Base-by-base conservation (phyloP, 2,329 filamentous ascomycete species). In the Diplocarpon mali region DNA sequence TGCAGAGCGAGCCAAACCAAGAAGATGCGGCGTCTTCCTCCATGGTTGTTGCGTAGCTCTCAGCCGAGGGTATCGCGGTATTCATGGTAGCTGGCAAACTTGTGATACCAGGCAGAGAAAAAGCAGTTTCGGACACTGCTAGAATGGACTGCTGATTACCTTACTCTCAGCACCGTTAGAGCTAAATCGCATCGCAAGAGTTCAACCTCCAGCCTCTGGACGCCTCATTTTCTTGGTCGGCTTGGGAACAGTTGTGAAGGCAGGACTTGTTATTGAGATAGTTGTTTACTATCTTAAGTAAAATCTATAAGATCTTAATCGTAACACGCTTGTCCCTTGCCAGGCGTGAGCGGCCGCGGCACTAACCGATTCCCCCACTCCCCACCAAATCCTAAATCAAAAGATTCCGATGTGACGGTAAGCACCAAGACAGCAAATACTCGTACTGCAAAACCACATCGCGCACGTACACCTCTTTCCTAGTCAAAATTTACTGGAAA, bases 1-100 rank as follows among this genome's bases (percentile, higher is more conserved):
- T 69, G 15, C 70, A 75, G 44, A 80, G 62, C 42, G 76, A 60
- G 16, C 75, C 73, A 37, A 80, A 66, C 76, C 76, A 80, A 7
- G 39, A 38, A 35, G 75, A 71, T 13, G 48, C 62, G 59, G 35
- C 61, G 60, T 45, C 64, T 57, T 53, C 61, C 57, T 24, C 46
- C 27, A 47, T 34, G n/a, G 42, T 30, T 30, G 40, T 47, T 31
- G 43, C 39, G 24, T 57, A 53, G 30, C 46, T 50, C 28, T 51
- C 14, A 37, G 51, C 35, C 14, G 53, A 53, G 35, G 51, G 44
- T 16, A 49, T 45, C 29, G 47, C 47, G 15, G 55, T 44, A 35
- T 45, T 52, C 55, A 58, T 53, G 38, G 45, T 49, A 42, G 34
- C 47, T 27, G 49, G 35, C 44, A 52, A 49, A 48, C 44, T 53